Base-by-base conservation (phyloP, 108 stramenopile genomes). In the Cyclotella baltica region DNA sequence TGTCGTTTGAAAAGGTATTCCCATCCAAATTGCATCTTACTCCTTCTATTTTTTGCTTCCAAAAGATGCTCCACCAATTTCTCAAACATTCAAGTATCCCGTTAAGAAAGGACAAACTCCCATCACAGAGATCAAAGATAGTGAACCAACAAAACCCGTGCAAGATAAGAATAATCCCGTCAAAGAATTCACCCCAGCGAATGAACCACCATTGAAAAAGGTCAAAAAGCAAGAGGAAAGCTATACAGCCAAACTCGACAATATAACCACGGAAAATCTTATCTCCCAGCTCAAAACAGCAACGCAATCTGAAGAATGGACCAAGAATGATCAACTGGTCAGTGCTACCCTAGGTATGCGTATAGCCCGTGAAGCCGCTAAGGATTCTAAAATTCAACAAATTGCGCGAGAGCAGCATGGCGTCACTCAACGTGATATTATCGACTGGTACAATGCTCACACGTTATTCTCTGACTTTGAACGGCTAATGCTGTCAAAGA, bases 21-120 rank as follows among this genome's bases (percentile, higher is more conserved):
- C 67, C 6, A 68, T 68, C 29, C 67, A 68, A 35, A 68, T 68
- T 30, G 48, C 67, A 52, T 68, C 67, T 1, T 68, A 68, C 40
- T 68, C 50, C 43, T 68, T 68, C 30, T 68, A 68, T 16, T 68
- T 68, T 31, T 35, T 68, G 19, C 67, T 68, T 31, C 67, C 67
- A 30, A 68, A 68, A 29, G 23, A 48, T 48, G 40, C 67, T 16
- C 51, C 67, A n/a, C 16, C 50, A 2, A 23, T 62, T n/a, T 35
- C 33, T 35, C 61, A 62, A 51, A 16, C 46, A 18, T 30, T 47
- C 23, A 15, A 66, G 28, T 47, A 48, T 23, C 46, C 1, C 22
- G 40, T 48, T 43, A 66, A 66, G 34, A 66, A 28, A 13, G 43
- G 20, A 15, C 65, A 46, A 27, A 19, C 40, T 47, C 0, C 35